A percentile compares a stretch with the other conserved stretches of the same genome.
Conservation (phyloP, 345 rosid genomes). For the Aethionema arabicum region DNA sequence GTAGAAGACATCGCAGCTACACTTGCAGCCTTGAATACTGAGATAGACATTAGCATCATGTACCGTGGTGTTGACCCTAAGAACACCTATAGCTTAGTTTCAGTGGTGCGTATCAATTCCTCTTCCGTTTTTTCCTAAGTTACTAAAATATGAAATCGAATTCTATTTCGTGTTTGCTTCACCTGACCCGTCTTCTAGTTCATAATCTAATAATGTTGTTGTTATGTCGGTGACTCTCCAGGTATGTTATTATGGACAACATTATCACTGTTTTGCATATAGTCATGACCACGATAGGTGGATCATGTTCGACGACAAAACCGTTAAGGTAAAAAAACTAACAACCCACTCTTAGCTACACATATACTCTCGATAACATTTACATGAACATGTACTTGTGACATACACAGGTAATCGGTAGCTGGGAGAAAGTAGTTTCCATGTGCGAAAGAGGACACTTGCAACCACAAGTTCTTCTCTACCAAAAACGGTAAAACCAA, state of each 20-base stretch:
- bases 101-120: constrained; percentile 61
- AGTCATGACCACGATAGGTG: constrained; percentile 67
- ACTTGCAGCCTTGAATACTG: constrained; percentile 66
- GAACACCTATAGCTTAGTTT: constrained; percentile 63
- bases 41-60: constrained; percentile 79
- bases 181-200: no score
- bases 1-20: constrained; percentile 85
- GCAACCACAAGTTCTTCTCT: constrained; percentile 97
- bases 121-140: not conserved
- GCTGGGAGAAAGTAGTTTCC: constrained; percentile 77
- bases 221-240: constrained; percentile 36
- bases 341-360: not conserved
- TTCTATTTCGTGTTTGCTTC: no score
- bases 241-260: constrained; percentile 99
- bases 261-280: constrained; percentile 95
- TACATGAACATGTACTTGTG: not conserved
- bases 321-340: constrained; percentile 72
- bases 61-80: constrained; percentile 80
- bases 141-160: no score
- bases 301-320: constrained; percentile 97
- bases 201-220: constrained; percentile 2
- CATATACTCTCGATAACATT: no score
- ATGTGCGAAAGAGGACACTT: constrained; percentile 86
- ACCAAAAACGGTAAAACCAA: constrained; percentile 61
- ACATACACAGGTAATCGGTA: constrained; percentile 70